A percentile compares a stretch with the other conserved stretches of the same genome.
Evolutionary conservation across 1,284 basidiomycete genomes (phyloP).

Genomic region (Trichosporon asahii): DNA sequence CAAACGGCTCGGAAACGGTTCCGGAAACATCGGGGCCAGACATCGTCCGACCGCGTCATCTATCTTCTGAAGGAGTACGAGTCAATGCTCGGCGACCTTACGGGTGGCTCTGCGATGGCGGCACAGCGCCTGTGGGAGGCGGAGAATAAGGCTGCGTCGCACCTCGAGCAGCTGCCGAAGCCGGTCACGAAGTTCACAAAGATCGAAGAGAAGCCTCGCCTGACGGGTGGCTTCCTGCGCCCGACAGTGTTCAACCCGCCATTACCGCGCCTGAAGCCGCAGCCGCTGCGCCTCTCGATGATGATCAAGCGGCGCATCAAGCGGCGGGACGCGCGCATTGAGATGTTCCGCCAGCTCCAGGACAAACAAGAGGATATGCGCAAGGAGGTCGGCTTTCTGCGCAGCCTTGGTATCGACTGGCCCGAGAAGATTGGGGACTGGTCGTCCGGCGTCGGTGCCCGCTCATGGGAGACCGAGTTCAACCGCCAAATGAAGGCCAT

Average conservation of each 20-base stretch:
- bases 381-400: slow-evolving; percentile 61
- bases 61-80: slow-evolving; percentile 3
- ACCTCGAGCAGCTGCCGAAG: not conserved
- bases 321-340: slow-evolving; percentile 55
- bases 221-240: slow-evolving; percentile 66
- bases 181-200: slow-evolving; percentile 38
- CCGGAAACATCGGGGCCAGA: not conserved
- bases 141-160: slow-evolving; percentile 2
- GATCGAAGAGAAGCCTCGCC: slow-evolving; percentile 57
- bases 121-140: not conserved
- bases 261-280: slow-evolving; percentile 70
- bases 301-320: slow-evolving; percentile 64
- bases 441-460: not conserved
- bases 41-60: not conserved
- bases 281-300: slow-evolving; percentile 64
- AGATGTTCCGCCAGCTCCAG: slow-evolving; percentile 41
- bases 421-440: slow-evolving; percentile 8
- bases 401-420: not conserved
- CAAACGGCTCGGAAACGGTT: not conserved
- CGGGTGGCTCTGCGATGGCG: not conserved
- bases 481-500: not conserved
- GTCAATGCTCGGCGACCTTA: not conserved
- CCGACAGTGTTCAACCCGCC: slow-evolving; percentile 63
- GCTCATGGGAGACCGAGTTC: slow-evolving; percentile 12
- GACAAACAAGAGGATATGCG: slow-evolving; percentile 56